Base-by-base conservation (phyloP, 495 filamentous ascomycete genomes). In the Collariella sp. region DNA sequence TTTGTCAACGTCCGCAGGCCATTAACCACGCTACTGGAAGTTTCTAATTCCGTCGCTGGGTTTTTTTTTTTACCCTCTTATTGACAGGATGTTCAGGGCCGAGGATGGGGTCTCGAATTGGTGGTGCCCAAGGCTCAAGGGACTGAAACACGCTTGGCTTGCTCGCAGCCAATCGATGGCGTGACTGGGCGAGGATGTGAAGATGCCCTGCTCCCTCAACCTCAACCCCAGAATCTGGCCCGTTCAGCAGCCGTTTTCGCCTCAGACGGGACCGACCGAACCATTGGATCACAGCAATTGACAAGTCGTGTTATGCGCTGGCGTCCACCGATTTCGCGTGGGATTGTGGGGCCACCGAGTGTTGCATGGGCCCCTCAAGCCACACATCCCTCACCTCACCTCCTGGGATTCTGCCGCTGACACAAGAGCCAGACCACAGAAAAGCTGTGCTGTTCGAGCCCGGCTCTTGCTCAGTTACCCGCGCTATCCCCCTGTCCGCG, bases 111-210 rank as follows among this genome's bases (percentile, higher is more conserved):
- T 22, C 12, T 20, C 50, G 24, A 18, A 36, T 39, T 50, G 45
- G 53, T 55, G 46, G 41, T 59, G 46, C 40, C 52, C 52, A 57
- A 62, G 63, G 61, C 59, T 64, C 64, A 66, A 66, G 13, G 40
- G 55, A 44, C 62, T 67, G 67, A 69, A 67, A 69, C 67, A 24
- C 46, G 33, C 54, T 46, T 56, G 51, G 62, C 35, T 48, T 24
- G 33, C 50, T 58, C 46, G 7, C 19, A 58, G 55, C 67, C 67
- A 69, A 69, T 67, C 65, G 61, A 62, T 48, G 36, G 23, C 11
- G 33, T 23, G 26, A 50, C 34, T 49, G 38, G 39, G 44, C 46
- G 19, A 20, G 41, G 52, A 55, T 53, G 55, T 62, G 66, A 65
- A 55, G 62, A 65, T 55, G 56, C 35, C 35, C 22, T 48, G 44